Evolutionary conservation across 257 asterid species (phyloP), one percentile per base, ranked within the genome.

Genomic region (Rehmannia glutinosa): DNA sequence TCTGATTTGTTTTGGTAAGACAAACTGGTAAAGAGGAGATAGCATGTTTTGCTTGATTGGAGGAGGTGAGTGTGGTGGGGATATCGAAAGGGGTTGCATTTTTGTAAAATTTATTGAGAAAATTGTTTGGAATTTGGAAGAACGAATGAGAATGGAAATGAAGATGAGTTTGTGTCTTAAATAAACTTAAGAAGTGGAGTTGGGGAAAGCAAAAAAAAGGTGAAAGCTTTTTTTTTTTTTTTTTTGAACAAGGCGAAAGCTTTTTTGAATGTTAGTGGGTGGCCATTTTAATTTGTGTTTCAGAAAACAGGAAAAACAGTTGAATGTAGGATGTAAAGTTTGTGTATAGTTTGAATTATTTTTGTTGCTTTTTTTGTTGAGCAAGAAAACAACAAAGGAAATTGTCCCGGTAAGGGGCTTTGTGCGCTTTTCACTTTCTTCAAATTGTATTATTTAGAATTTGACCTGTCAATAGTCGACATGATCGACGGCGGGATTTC

Each of bases 261-360:
- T n/a, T n/a, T n/a, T n/a, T 84, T 77, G 77, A 80, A 58, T 75
- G 72, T 23, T 56, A 42, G 78, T 78, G 83, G 90, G 79, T 87
- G 57, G 43, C 3, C 73, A n/a, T n/a, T n/a, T n/a, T 86, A 38
- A 45, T 4, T 20, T 58, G 43, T 33, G 78, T 59, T 52, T 73
- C 61, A 66, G n/a, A n/a, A 65, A 75, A 62, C 60, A 66, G 62
- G 54, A 49, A 83, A 80, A 81, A 87, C 21, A 69, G 74, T 10
- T 38, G 53, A 51, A 61, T 66, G 58, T 70, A 35, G 75, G 76
- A 57, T 66, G 15, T 77, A 71, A 80, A 78, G 89, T 68, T 56
- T 76, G 72, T 66, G 55, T 68, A 47, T 27, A 4, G 32, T 82
- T 80, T 83, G 87, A 82, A 79, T 66, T 72, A 36, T 47, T n/a